Percentiles rank a stretch among this genome's conserved stretches.
Conservation (phyloP, 208 protist species). For the Acanthamoeba culbertsoni region DNA sequence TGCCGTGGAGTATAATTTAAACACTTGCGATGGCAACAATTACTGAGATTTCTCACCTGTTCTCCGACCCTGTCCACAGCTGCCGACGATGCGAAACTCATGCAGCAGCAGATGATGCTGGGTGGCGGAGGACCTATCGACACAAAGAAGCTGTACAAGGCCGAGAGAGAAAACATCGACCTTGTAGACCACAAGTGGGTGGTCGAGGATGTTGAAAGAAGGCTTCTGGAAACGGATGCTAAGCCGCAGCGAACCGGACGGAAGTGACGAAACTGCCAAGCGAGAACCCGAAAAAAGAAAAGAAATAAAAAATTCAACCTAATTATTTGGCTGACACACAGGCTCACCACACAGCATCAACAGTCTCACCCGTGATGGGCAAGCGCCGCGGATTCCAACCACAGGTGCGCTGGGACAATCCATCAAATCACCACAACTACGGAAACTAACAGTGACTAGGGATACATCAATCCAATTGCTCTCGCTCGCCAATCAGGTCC, state of each 20-base stretch:
- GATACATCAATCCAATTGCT: slow-evolving; percentile 7
- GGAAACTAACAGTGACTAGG: background rate
- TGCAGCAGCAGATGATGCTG: slow-evolving; percentile 64
- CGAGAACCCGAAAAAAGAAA: too few species aligned
- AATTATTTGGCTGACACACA: too few species aligned
- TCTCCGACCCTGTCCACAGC: slow-evolving; percentile 1
- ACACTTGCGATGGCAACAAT: background rate
- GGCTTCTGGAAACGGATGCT: slow-evolving; percentile 36
- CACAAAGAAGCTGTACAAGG: slow-evolving; percentile 73
- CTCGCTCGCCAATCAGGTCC: background rate
- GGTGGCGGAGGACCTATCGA: slow-evolving; percentile 28
- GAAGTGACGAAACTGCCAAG: too few species aligned
- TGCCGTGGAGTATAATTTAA: background rate
- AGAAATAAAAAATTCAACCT: too few species aligned
- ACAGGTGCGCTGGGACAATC: background rate
- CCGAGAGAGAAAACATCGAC: slow-evolving; percentile 79
- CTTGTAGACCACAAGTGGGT: slow-evolving; percentile 72
- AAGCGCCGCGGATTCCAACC: background rate
- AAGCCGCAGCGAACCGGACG: too few species aligned
- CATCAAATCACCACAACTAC: too few species aligned
- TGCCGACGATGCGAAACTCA: slow-evolving; percentile 79
- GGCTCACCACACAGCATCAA: too few species aligned
- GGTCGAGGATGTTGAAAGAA: slow-evolving; percentile 67
- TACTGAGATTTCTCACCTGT: background rate
- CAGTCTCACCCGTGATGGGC: too few species aligned